A percentile compares a stretch with the other conserved stretches of the same genome.
These are phyloP conservation scores for Hypoxylon sp. DNA, from an alignment of 2,329 filamentous ascomycete genomes.

Conservation along the genomic window DNA sequence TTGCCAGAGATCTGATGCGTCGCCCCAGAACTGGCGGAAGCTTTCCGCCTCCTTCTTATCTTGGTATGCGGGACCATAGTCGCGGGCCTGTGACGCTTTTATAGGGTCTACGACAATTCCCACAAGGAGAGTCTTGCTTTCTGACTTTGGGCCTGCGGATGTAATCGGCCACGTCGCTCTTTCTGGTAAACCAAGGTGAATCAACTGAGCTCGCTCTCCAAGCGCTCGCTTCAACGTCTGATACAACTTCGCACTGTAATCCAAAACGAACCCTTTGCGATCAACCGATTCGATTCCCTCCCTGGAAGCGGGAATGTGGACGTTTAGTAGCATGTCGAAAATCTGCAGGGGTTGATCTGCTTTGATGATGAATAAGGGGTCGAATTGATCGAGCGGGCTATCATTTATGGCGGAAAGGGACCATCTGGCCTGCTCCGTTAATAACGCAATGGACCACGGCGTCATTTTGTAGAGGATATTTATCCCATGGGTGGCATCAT, in stretches of 20 bases:
- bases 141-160: conserved; percentile 51
- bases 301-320: conserved; percentile 46
- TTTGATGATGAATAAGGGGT: conserved; percentile 81
- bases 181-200: conserved; percentile 67
- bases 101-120: conserved; percentile 79
- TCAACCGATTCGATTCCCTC: conserved; percentile 52
- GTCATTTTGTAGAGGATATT: conserved; percentile 95
- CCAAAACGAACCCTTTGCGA: conserved; percentile 58
- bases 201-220: conserved; percentile 77
- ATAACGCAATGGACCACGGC: conserved; percentile 79
- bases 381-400: conserved; percentile 81
- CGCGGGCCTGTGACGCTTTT: conserved; percentile 80
- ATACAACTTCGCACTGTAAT: conserved; percentile 70
- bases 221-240: conserved; percentile 77
- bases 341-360: conserved; percentile 66
- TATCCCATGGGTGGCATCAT: conserved; percentile 78
- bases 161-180: conserved; percentile 61
- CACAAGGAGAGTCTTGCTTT: conserved; percentile 64
- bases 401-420: conserved; percentile 83
- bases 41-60: conserved; percentile 81
- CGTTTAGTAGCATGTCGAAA: conserved; percentile 63
- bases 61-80: conserved; percentile 89
- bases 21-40: conserved; percentile 96
- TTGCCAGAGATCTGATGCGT: conserved; percentile 89
- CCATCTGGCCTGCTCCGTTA: conserved; percentile 79